Evolutionary conservation across 1,284 basidiomycete species (phyloP).

Genomic region (Fistulinella cinereoalba): DNA sequence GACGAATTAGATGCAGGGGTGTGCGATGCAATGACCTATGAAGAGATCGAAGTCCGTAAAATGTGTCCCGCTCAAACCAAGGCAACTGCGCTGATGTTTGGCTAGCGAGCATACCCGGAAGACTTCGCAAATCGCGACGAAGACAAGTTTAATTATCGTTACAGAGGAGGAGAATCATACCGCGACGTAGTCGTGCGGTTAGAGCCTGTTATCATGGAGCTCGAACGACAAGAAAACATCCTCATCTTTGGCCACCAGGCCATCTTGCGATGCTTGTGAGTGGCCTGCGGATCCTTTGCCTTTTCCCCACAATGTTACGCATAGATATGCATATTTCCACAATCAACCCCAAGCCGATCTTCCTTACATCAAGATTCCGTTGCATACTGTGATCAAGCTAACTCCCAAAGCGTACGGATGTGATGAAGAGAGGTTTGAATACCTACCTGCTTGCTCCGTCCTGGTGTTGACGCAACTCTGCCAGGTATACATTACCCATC

Average conservation of each 20-base stretch:
- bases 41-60: slow-evolving; percentile 85
- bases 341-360: slow-evolving; percentile 90
- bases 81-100: slow-evolving; percentile 1
- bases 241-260: slow-evolving; percentile 97
- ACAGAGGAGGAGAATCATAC: slow-evolving; percentile 93
- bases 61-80: not conserved
- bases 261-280: slow-evolving; percentile 85
- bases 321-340: slow-evolving; percentile 92
- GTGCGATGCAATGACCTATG: slow-evolving; percentile 99
- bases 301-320: not conserved
- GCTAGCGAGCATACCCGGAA: slow-evolving; percentile 88
- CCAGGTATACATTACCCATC: slow-evolving; percentile 82
- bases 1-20: slow-evolving; percentile 99
- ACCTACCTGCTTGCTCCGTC: not conserved
- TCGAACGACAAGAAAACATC: slow-evolving; percentile 97
- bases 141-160: slow-evolving; percentile 99
- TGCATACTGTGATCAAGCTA: slow-evolving; percentile 97
- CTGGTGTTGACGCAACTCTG: slow-evolving; percentile 6
- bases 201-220: slow-evolving; percentile 98
- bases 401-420: slow-evolving; percentile 99
- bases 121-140: slow-evolving; percentile 99
- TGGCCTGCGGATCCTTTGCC: slow-evolving; percentile 2
- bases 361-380: slow-evolving; percentile 95
- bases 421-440: slow-evolving; percentile 84
- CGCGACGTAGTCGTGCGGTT: slow-evolving; percentile 94